Percentiles rank a stretch among this genome's conserved stretches.
phyloP scores from a whole-genome alignment of 2,329 filamentous ascomycete genomes.

The Coleophoma eucalyptorum region DNA sequence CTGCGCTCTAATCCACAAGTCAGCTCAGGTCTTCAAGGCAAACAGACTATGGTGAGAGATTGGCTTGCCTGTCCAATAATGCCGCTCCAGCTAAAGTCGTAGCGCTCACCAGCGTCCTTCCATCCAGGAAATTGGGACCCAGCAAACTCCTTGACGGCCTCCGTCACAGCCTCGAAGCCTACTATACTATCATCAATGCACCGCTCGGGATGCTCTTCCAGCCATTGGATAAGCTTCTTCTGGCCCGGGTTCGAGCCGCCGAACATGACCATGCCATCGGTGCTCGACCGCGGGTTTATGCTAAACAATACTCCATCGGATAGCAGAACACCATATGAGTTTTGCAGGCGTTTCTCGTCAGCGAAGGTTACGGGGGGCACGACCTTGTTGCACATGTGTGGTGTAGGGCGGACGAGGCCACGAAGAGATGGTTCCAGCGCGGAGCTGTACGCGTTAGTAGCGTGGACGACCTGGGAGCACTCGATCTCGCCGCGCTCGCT shows the following conservation, averaged over 20 bases:
- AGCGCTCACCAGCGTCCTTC: conserved; percentile 21
- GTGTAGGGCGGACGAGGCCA: conserved; percentile 11
- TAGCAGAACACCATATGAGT: conserved; percentile 29
- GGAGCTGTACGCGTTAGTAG: conserved; percentile 60
- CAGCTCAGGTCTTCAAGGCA: conserved; percentile 7
- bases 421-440: conserved; percentile 14
- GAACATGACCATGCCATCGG: conserved; percentile 28
- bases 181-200: conserved; percentile 26
- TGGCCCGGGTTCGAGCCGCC: conserved; percentile 29
- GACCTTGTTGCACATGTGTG: conserved; percentile 18
- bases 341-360: conserved; percentile 10
- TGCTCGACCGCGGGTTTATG: conserved; percentile 27
- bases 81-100: conserved; percentile 26
- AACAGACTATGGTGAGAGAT: background rate
- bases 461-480: conserved; percentile 52
- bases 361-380: conserved; percentile 2
- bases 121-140: conserved; percentile 23
- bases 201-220: conserved; percentile 23
- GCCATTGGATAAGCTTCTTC: conserved; percentile 24
- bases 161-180: conserved; percentile 21
- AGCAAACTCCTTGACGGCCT: conserved; percentile 21
- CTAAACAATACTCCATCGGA: conserved; percentile 25
- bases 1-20: conserved; percentile 7
- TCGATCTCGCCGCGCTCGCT: conserved; percentile 50
- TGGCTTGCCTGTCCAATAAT: conserved; percentile 9